Conservation (phyloP, 495 filamentous ascomycete species). For the Daldinia decipiens region DNA sequence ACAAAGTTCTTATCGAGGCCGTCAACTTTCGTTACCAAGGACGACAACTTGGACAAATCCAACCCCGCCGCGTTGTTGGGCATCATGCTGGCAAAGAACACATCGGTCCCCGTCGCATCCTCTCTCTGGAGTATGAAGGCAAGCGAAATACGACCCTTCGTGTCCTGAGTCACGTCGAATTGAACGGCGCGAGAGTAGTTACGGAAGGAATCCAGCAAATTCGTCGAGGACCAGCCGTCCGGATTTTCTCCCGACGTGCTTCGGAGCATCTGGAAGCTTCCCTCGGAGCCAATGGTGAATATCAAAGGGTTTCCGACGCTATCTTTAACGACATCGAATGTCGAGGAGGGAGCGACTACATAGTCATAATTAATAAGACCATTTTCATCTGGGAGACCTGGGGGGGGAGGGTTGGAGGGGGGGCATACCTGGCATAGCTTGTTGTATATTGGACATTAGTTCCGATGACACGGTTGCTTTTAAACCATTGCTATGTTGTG, state of each 20-base stretch:
- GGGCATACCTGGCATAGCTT: not conserved
- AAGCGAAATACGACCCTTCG: not conserved
- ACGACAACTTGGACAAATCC: not conserved
- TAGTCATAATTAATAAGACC: not conserved
- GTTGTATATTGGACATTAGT: not conserved
- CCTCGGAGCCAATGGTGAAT: not conserved
- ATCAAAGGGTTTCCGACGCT: not conserved
- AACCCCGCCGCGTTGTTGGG: not conserved
- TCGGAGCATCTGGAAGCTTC: not conserved
- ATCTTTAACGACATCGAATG: not conserved
- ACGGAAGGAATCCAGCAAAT: not conserved
- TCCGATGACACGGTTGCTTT: not conserved
- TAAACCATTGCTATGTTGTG: not conserved
- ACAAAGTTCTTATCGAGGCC: not conserved
- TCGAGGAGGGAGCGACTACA: not conserved
- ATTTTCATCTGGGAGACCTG: not conserved
- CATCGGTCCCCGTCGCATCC: not conserved
- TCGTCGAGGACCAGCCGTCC: not conserved
- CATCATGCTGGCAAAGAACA: not conserved
- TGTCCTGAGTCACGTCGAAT: not conserved
- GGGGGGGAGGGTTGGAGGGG: too few relatives aligned
- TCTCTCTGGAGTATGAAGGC: not conserved
- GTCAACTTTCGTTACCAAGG: not conserved
- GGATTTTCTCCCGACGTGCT: not conserved
- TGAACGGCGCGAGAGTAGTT: not conserved